phyloP scores from a whole-genome alignment of 1,139 yeast genomes.

The Debaryomyces singareniensis region DNA sequence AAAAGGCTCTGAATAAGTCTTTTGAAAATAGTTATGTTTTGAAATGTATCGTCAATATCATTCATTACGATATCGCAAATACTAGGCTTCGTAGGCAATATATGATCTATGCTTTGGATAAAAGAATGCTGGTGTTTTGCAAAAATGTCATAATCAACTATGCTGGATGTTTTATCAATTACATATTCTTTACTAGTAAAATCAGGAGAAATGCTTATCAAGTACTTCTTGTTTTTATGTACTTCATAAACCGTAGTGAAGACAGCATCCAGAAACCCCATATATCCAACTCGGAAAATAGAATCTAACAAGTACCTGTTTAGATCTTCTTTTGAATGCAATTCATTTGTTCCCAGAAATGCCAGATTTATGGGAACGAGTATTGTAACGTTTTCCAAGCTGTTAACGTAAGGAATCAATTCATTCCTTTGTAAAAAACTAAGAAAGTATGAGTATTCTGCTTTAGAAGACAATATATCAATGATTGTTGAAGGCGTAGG shows the following conservation, averaged over 20 bases:
- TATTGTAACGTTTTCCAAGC: slow-evolving; percentile 61
- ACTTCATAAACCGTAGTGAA: slow-evolving; percentile 25
- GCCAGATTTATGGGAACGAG: slow-evolving; percentile 88
- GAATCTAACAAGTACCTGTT: slow-evolving; percentile 32
- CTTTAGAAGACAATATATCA: slow-evolving; percentile 69
- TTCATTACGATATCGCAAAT: slow-evolving; percentile 35
- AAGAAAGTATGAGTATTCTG: slow-evolving; percentile 67
- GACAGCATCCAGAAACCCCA: slow-evolving; percentile 20
- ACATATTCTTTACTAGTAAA: slow-evolving; percentile 23
- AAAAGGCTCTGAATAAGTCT: slow-evolving; percentile 29
- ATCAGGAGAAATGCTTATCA: slow-evolving; percentile 24
- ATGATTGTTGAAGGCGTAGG: slow-evolving; percentile 52
- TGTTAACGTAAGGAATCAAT: slow-evolving; percentile 62
- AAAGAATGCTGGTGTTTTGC: slow-evolving; percentile 69
- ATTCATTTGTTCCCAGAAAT: slow-evolving; percentile 23
- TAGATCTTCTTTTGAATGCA: slow-evolving; percentile 16
- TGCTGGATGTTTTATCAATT: slow-evolving; percentile 44
- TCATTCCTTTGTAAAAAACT: slow-evolving; percentile 61
- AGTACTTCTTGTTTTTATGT: slow-evolving; percentile 15
- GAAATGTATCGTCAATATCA: slow-evolving; percentile 3
- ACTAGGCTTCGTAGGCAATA: slow-evolving; percentile 39
- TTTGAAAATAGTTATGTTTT: slow-evolving; percentile 8
- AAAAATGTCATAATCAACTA: slow-evolving; percentile 57
- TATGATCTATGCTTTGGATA: slow-evolving; percentile 62
- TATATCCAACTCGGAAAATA: slow-evolving; percentile 27